A percentile compares a stretch with the other conserved stretches of the same genome.
Evolutionary conservation across 176 grass and related monocot species (phyloP).

Genomic region (Aechmea fasciata): DNA sequence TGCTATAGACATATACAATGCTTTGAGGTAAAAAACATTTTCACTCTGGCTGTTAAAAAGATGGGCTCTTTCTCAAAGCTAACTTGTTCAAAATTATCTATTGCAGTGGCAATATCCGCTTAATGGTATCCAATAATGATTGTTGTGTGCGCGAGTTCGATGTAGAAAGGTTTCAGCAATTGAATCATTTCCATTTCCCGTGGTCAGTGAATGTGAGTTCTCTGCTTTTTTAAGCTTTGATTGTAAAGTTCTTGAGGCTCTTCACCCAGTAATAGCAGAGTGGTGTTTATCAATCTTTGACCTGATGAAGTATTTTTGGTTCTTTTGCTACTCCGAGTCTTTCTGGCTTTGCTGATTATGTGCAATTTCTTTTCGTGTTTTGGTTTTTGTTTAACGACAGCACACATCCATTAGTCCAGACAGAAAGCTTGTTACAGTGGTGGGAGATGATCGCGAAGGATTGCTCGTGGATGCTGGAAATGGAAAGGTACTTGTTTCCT

Average conservation of each 20-base stretch:
- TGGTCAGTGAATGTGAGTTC: slow-evolving; percentile 93
- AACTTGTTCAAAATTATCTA: not conserved
- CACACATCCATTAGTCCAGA: slow-evolving; percentile 80
- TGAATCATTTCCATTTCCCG: slow-evolving; percentile 62
- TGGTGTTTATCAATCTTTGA: too few species aligned
- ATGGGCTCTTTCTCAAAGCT: too few species aligned
- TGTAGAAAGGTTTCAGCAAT: slow-evolving; percentile 70
- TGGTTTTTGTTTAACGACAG: slow-evolving; percentile 21
- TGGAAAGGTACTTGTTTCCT: slow-evolving; percentile 48
- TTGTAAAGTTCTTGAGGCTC: too few species aligned
- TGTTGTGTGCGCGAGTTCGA: slow-evolving; percentile 71
- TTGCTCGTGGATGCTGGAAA: slow-evolving; percentile 68
- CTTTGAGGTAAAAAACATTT: slow-evolving; percentile 30
- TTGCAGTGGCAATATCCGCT: slow-evolving; percentile 52
- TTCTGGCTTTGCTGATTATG: too few species aligned
- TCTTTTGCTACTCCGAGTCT: not conserved
- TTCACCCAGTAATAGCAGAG: too few species aligned
- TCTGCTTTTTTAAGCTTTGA: too few species aligned
- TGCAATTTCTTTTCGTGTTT: not conserved
- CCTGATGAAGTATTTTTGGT: too few species aligned
- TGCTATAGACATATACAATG: slow-evolving; percentile 78
- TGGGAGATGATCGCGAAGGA: slow-evolving; percentile 56
- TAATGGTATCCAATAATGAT: slow-evolving; percentile 86
- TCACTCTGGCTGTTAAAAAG: too few species aligned
- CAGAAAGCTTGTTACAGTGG: slow-evolving; percentile 47